Evolutionary conservation across 2,329 filamentous ascomycete species (phyloP).

Genomic region (Grosmannia penicillata): DNA sequence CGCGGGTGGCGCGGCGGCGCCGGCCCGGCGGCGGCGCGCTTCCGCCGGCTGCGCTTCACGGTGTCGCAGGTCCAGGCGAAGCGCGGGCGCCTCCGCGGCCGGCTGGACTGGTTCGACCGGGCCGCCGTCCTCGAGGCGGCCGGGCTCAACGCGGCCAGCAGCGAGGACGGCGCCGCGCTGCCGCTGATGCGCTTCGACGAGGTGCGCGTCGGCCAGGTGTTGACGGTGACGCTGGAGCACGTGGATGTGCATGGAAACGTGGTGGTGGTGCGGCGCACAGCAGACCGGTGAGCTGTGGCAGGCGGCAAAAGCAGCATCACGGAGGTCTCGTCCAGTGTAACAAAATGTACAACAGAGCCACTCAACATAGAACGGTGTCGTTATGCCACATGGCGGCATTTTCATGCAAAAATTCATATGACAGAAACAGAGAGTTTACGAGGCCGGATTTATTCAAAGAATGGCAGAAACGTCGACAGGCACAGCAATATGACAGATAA

Average conservation of each 20-base stretch:
- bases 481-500: too few species aligned
- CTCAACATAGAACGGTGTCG: too few species aligned
- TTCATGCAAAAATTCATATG: too few species aligned
- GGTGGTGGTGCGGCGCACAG: conserved; percentile 24
- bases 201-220: conserved; percentile 33
- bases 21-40: too few species aligned
- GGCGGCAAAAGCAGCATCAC: too few species aligned
- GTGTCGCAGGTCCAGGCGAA: conserved; percentile 22
- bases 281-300: too few species aligned
- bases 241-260: conserved; percentile 33
- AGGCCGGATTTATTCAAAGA: too few species aligned
- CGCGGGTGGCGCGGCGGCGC: conserved; percentile 36
- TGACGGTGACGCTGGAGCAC: conserved; percentile 38
- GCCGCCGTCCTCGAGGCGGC: conserved; percentile 24
- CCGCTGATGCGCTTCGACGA: conserved; percentile 19
- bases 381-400: too few species aligned
- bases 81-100: conserved; percentile 21
- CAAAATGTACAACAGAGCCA: too few species aligned
- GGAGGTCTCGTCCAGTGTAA: too few species aligned
- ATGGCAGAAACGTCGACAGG: too few species aligned
- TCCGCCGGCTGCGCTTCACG: conserved; percentile 32
- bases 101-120: conserved; percentile 36
- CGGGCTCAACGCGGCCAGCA: conserved; percentile 16
- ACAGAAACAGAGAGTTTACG: too few species aligned
- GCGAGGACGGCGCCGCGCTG: not conserved